These are phyloP conservation scores for Hyaloperonospora arabidopsidis DNA, from an alignment of 352 stramenopile species.

Conservation along the genomic window DNA sequence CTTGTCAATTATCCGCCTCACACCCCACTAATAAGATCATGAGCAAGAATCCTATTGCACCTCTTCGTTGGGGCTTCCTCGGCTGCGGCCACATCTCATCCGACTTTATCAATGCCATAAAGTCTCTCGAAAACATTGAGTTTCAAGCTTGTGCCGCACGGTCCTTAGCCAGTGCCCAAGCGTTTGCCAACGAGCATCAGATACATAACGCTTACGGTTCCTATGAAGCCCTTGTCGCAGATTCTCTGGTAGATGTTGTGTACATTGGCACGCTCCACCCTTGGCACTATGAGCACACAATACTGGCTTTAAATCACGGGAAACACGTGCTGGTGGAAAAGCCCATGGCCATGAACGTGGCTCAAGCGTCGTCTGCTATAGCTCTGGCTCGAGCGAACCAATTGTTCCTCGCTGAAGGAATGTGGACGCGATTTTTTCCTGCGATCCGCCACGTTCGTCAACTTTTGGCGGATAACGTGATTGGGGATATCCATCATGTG, in stretches of 20 bases:
- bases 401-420: conserved; percentile 78
- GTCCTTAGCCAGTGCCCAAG: conserved; percentile 36
- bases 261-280: conserved; percentile 90
- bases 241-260: conserved; percentile 84
- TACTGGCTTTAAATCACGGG: conserved; percentile 63
- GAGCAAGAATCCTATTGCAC: background rate
- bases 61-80: conserved; percentile 58
- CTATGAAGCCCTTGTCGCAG: conserved; percentile 77
- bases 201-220: conserved; percentile 48
- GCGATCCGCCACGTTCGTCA: conserved; percentile 50
- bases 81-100: conserved; percentile 61
- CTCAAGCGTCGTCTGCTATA: conserved; percentile 66
- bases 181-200: conserved; percentile 37
- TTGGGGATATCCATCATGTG: conserved; percentile 65
- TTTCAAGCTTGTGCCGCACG: conserved; percentile 49
- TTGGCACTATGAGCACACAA: conserved; percentile 68
- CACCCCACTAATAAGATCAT: background rate
- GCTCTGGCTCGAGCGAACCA: conserved; percentile 53
- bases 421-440: conserved; percentile 85
- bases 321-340: conserved; percentile 93
- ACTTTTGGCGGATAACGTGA: conserved; percentile 41
- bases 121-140: conserved; percentile 17
- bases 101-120: conserved; percentile 49
- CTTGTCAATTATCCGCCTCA: too few species aligned
- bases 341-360: conserved; percentile 83